phyloP scores from a whole-genome alignment of 2,329 filamentous ascomycete genomes.

The Pseudogymnoascus sp. region DNA sequence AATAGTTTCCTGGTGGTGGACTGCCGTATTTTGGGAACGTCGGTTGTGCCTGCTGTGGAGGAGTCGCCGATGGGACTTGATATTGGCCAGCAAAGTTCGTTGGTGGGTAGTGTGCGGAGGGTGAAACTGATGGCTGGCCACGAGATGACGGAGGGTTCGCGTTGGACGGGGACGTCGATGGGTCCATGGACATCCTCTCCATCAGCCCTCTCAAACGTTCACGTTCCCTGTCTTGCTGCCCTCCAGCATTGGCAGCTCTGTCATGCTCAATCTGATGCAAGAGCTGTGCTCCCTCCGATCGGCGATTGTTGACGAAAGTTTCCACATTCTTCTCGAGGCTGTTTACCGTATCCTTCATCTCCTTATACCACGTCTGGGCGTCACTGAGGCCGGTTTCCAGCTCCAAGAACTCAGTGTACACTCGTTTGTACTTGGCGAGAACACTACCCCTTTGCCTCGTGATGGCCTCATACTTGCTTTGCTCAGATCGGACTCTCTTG shows the following conservation, averaged over 20 bases:
- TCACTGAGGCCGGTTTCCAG: slow-evolving; percentile 76
- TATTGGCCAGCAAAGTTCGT: slow-evolving; percentile 50
- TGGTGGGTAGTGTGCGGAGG: slow-evolving; percentile 42
- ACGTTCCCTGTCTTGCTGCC: slow-evolving; percentile 64
- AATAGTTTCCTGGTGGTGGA: slow-evolving; percentile 30
- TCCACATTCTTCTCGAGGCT: slow-evolving; percentile 94
- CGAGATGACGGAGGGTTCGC: slow-evolving; percentile 32
- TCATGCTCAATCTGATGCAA: slow-evolving; percentile 62
- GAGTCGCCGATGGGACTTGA: slow-evolving; percentile 49
- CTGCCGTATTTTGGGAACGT: slow-evolving; percentile 38
- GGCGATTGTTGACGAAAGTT: slow-evolving; percentile 88
- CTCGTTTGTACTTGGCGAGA: slow-evolving; percentile 78
- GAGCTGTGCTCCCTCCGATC: slow-evolving; percentile 83
- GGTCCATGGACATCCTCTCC: slow-evolving; percentile 91
- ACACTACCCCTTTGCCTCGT: slow-evolving; percentile 75
- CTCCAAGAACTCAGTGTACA: slow-evolving; percentile 88
- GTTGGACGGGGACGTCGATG: slow-evolving; percentile 35
- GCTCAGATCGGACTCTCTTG: slow-evolving; percentile 85
- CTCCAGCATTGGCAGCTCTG: slow-evolving; percentile 23
- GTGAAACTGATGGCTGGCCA: slow-evolving; percentile 28
- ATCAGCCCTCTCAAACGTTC: slow-evolving; percentile 82
- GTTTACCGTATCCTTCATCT: slow-evolving; percentile 92
- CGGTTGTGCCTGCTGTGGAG: slow-evolving; percentile 34
- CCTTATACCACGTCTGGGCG: slow-evolving; percentile 86
- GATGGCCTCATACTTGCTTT: slow-evolving; percentile 88